Conservation (phyloP, 2,329 filamentous ascomycete genomes). For the Ophiocordyceps sinensis region DNA sequence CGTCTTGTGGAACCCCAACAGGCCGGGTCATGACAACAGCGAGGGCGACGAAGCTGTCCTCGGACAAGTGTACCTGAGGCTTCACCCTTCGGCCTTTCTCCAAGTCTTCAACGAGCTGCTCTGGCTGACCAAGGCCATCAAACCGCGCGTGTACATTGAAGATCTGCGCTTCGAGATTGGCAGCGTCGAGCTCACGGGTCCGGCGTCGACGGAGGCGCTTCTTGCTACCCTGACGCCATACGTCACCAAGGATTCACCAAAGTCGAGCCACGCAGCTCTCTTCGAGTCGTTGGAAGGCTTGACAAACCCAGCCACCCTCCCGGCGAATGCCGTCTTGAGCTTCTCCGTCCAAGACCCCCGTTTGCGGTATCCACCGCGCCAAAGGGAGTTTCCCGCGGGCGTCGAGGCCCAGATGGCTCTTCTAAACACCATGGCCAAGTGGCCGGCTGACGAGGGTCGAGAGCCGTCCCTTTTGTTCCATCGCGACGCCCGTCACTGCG, state of each 20-base stretch:
- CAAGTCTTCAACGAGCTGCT: conserved; percentile 52
- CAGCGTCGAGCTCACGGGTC: conserved; percentile 44
- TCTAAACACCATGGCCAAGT: conserved; percentile 46
- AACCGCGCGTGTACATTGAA: conserved; percentile 47
- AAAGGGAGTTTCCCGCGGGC: conserved; percentile 26
- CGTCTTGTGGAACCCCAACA: conserved; percentile 56
- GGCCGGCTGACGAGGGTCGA: conserved; percentile 46
- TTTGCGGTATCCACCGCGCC: conserved; percentile 58
- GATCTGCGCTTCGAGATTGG: conserved; percentile 56
- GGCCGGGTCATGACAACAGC: conserved; percentile 9
- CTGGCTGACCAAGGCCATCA: conserved; percentile 41
- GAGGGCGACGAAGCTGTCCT: conserved; percentile 8
- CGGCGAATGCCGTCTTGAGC: conserved; percentile 52
- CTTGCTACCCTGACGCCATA: conserved; percentile 50
- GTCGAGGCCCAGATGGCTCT: conserved; percentile 26
- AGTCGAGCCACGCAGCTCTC: conserved; percentile 26
- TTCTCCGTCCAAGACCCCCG: conserved; percentile 71
- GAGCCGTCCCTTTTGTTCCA: conserved; percentile 48
- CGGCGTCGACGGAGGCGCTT: conserved; percentile 67
- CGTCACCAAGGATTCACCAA: conserved; percentile 13
- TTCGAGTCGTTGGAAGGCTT: conserved; percentile 42
- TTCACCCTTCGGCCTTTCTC: conserved; percentile 71
- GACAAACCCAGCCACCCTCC: conserved; percentile 55
- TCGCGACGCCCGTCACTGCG: conserved; percentile 47
- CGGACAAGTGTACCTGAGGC: conserved; percentile 48